phyloP scores from a whole-genome alignment of 768 basidiomycete genomes.

The Mycena floridula region DNA sequence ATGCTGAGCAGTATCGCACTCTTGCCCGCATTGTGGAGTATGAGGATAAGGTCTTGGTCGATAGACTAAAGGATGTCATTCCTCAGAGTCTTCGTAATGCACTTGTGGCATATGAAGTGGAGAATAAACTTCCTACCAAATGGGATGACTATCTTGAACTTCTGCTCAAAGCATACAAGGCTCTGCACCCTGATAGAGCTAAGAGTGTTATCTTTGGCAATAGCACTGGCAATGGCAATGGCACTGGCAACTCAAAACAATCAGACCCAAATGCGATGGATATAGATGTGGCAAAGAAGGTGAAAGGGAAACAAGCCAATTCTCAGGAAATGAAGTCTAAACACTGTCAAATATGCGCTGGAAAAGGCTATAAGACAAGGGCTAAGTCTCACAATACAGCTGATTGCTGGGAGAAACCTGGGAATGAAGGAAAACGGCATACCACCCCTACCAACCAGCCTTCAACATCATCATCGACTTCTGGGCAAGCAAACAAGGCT shows the following conservation, averaged over 20 bases:
- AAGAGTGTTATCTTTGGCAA: constrained; percentile 3
- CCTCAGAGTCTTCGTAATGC: neutral
- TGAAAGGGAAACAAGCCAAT: constrained; percentile 1
- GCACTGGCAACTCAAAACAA: neutral
- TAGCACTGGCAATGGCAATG: neutral
- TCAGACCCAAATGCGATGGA: constrained; percentile 2
- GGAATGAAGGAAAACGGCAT: too few species aligned
- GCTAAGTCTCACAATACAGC: too few species aligned
- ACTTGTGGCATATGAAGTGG: constrained; percentile 1
- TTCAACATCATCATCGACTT: neutral
- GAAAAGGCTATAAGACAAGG: too few species aligned
- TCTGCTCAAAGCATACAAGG: neutral
- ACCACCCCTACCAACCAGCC: too few species aligned
- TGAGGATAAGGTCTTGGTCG: neutral
- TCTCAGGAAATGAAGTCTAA: too few species aligned
- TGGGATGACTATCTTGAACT: constrained; percentile 2
- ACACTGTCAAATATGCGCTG: too few species aligned
- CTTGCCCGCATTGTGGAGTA: constrained; percentile 1
- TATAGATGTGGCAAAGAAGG: constrained; percentile 1
- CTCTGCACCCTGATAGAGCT: constrained; percentile 2
- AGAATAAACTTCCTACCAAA: neutral
- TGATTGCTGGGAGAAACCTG: too few species aligned
- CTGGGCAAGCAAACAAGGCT: neutral
- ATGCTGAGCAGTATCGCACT: constrained; percentile 3
- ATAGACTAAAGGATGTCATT: constrained; percentile 1